Percentiles rank a stretch among this genome's conserved stretches.
Conservation (phyloP, 2,329 filamentous ascomycete genomes). For the Thelonectria rubi region DNA sequence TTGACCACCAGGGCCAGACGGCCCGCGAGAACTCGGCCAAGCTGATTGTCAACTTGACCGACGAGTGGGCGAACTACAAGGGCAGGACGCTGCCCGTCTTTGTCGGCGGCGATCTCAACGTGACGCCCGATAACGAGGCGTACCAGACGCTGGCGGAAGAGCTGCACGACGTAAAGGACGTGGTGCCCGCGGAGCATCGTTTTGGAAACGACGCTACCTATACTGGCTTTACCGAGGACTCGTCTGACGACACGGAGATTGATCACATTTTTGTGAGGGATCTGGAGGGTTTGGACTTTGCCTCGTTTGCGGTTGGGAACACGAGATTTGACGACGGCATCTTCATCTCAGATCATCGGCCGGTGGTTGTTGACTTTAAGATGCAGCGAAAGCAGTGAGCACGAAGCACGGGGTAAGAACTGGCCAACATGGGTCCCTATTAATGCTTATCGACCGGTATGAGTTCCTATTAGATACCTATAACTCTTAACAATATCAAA, state of each 20-base stretch:
- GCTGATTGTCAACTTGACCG: slow-evolving; percentile 48
- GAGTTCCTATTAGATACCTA: too few species aligned
- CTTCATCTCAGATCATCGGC: slow-evolving; percentile 47
- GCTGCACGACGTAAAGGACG: slow-evolving; percentile 39
- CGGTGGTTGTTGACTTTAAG: slow-evolving; percentile 43
- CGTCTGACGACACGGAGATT: slow-evolving; percentile 36
- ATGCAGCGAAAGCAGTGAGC: slow-evolving; percentile 17
- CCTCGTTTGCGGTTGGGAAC: slow-evolving; percentile 40
- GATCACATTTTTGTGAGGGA: slow-evolving; percentile 47
- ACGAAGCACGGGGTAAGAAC: too few species aligned
- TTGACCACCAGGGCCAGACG: slow-evolving; percentile 57
- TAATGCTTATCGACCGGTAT: too few species aligned
- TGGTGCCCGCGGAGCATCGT: slow-evolving; percentile 35
- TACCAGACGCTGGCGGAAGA: slow-evolving; percentile 40
- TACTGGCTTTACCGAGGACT: slow-evolving; percentile 41
- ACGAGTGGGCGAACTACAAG: slow-evolving; percentile 38
- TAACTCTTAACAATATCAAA: neutral
- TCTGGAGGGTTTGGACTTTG: slow-evolving; percentile 35
- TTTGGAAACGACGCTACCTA: slow-evolving; percentile 44
- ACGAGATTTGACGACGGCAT: slow-evolving; percentile 41
- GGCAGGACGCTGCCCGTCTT: slow-evolving; percentile 42
- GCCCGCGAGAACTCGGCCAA: slow-evolving; percentile 53
- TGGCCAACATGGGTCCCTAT: too few species aligned
- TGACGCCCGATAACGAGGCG: slow-evolving; percentile 39
- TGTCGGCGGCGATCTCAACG: slow-evolving; percentile 47